These are phyloP conservation scores for Phytomonas francai DNA, from an alignment of 208 protist species.

Conservation along the genomic window DNA sequence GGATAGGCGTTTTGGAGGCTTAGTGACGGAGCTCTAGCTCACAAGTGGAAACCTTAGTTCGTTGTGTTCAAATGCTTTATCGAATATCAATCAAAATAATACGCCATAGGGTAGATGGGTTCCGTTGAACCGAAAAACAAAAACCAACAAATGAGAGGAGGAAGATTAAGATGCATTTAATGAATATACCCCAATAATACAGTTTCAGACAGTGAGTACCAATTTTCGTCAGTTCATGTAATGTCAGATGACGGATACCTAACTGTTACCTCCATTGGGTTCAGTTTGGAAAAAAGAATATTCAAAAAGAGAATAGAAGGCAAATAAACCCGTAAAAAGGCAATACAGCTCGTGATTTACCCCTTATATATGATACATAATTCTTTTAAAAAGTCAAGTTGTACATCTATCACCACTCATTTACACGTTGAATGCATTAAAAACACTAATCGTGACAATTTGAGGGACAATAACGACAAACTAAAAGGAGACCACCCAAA, in stretches of 20 bases:
- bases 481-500: background rate
- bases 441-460: background rate
- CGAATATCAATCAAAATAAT: background rate
- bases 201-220: background rate
- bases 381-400: background rate
- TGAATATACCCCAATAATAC: background rate
- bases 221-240: background rate
- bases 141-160: slow-evolving; percentile 3
- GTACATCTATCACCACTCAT: background rate
- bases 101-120: background rate
- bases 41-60: background rate
- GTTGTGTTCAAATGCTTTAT: background rate
- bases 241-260: background rate
- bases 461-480: background rate
- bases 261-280: background rate
- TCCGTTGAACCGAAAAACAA: background rate
- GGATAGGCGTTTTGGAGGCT: background rate
- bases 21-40: slow-evolving; percentile 1
- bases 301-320: background rate
- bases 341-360: background rate
- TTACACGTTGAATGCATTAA: background rate
- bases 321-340: background rate
- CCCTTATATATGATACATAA: background rate
- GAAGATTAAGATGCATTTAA: background rate
- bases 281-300: background rate